phyloP scores from a whole-genome alignment of 768 basidiomycete genomes.

The Phaeotremella fagi region DNA sequence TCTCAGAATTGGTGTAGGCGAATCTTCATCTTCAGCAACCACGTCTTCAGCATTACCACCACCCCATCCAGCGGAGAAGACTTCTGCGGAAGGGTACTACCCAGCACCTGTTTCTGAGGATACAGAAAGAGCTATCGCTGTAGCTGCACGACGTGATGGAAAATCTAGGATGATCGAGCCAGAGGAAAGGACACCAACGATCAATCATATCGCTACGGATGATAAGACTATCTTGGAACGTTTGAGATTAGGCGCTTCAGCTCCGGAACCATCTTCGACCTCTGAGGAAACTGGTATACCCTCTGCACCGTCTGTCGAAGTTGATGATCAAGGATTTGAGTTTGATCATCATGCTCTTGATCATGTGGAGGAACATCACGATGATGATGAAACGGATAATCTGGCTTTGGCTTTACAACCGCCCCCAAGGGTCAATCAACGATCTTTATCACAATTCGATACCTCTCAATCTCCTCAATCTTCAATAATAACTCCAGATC shows the following conservation, averaged over 20 bases:
- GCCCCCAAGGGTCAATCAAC: slow-evolving; percentile 12
- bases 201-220: slow-evolving; percentile 45
- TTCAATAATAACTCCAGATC: too few relatives aligned
- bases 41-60: not conserved
- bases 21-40: not conserved
- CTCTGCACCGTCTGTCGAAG: slow-evolving; percentile 39
- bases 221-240: slow-evolving; percentile 44
- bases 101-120: slow-evolving; percentile 45
- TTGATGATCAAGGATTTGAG: slow-evolving; percentile 47
- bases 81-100: slow-evolving; percentile 40
- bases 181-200: not conserved
- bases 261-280: slow-evolving; percentile 14
- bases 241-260: slow-evolving; percentile 38
- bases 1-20: not conserved
- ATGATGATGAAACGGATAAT: not conserved
- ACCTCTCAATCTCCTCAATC: too few relatives aligned
- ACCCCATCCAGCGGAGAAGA: slow-evolving; percentile 21
- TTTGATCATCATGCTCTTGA: not conserved
- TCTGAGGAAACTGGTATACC: slow-evolving; percentile 6
- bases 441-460: slow-evolving; percentile 1
- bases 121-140: slow-evolving; percentile 38
- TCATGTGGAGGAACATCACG: not conserved
- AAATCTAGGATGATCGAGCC: slow-evolving; percentile 20
- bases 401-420: slow-evolving; percentile 5
- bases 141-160: slow-evolving; percentile 31